phyloP scores from a whole-genome alignment of 192 early-diverging fungal genomes.

The Coemansia sp. region DNA sequence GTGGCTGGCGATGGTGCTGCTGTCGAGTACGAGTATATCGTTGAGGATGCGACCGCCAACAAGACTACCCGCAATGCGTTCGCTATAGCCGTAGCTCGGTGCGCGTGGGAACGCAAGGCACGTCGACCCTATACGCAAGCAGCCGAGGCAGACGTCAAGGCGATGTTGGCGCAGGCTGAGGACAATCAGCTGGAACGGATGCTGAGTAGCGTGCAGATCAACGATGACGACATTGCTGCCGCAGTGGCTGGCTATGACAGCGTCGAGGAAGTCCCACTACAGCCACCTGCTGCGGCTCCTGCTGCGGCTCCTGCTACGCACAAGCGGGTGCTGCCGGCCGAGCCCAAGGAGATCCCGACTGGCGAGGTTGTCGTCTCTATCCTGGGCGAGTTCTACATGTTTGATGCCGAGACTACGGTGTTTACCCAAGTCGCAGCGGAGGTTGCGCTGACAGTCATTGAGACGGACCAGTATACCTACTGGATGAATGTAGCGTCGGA shows the following conservation, averaged over 20 bases:
- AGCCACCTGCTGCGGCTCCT: slow-evolving; percentile 5
- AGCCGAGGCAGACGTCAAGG: slow-evolving; percentile 20
- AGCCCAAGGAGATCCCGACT: slow-evolving; percentile 28
- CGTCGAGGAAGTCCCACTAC: neutral
- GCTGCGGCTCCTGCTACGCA: slow-evolving; percentile 1
- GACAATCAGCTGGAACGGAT: slow-evolving; percentile 38
- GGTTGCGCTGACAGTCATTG: slow-evolving; percentile 37
- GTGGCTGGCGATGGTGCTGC: neutral
- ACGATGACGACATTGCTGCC: slow-evolving; percentile 23
- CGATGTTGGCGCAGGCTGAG: slow-evolving; percentile 30
- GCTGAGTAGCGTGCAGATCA: slow-evolving; percentile 34
- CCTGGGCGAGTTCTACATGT: slow-evolving; percentile 64
- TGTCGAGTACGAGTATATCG: slow-evolving; percentile 33
- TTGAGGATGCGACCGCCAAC: slow-evolving; percentile 8
- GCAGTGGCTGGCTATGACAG: neutral
- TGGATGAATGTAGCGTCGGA: slow-evolving; percentile 58
- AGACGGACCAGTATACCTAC: slow-evolving; percentile 46
- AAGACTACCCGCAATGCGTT: slow-evolving; percentile 29
- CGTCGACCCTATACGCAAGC: slow-evolving; percentile 27
- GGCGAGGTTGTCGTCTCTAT: slow-evolving; percentile 55
- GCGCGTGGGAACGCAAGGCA: slow-evolving; percentile 44
- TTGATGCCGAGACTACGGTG: slow-evolving; percentile 54
- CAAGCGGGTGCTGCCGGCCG: slow-evolving; percentile 27
- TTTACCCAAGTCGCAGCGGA: slow-evolving; percentile 59
- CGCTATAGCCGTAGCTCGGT: slow-evolving; percentile 37